These are phyloP conservation scores for Trichoderma koningiopsis DNA, from an alignment of 2,329 filamentous ascomycete species.

Conservation along the genomic window DNA sequence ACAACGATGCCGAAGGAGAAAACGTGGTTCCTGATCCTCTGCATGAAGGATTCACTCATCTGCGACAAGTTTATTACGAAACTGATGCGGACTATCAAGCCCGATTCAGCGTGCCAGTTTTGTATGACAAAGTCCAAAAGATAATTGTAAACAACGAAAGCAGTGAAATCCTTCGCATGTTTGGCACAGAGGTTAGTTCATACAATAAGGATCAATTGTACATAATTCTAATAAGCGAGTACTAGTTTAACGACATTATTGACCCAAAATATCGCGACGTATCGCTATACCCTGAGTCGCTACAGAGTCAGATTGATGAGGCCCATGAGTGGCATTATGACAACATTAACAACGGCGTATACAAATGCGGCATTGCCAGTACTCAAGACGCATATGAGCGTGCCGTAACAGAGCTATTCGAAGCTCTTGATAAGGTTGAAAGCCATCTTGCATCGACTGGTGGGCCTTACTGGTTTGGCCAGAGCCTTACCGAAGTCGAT, in stretches of 20 bases:
- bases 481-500: slow-evolving; percentile 76
- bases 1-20: slow-evolving; percentile 53
- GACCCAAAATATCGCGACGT: slow-evolving; percentile 59
- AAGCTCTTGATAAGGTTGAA: slow-evolving; percentile 74
- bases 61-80: slow-evolving; percentile 78
- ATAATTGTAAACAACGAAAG: slow-evolving; percentile 88
- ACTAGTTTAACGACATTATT: slow-evolving; percentile 69
- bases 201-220: not conserved
- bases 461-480: slow-evolving; percentile 74
- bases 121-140: slow-evolving; percentile 74
- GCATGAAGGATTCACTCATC: slow-evolving; percentile 66
- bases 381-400: slow-evolving; percentile 79
- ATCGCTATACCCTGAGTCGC: slow-evolving; percentile 65
- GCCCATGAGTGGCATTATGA: slow-evolving; percentile 80
- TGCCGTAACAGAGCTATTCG: slow-evolving; percentile 70
- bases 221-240: not conserved
- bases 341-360: slow-evolving; percentile 68
- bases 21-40: slow-evolving; percentile 68
- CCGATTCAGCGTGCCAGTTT: slow-evolving; percentile 81
- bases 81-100: slow-evolving; percentile 70
- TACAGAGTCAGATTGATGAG: slow-evolving; percentile 69
- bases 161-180: slow-evolving; percentile 87
- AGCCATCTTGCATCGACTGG: slow-evolving; percentile 56
- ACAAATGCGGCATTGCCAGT: slow-evolving; percentile 78
- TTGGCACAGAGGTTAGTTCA: slow-evolving; percentile 66